phyloP scores from a whole-genome alignment of 2,329 filamentous ascomycete species.

The Bipolaris bicolor region DNA sequence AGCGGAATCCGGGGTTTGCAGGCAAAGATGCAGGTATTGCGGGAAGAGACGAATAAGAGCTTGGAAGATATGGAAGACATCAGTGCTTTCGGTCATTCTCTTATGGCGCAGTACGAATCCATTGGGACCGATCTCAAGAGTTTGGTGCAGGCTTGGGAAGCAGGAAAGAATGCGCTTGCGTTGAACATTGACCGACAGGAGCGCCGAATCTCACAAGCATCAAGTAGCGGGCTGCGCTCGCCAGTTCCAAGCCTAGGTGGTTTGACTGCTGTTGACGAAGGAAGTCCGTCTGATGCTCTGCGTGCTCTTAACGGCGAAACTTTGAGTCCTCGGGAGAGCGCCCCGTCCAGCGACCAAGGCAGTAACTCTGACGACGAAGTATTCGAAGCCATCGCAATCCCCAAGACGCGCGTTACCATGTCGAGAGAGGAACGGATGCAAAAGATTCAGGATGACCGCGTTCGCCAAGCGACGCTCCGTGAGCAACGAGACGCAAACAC shows the following conservation, averaged over 20 bases:
- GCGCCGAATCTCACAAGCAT: conserved; percentile 60
- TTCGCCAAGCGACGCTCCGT: conserved; percentile 71
- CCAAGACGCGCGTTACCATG: conserved; percentile 68
- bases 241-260: conserved; percentile 67
- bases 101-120: conserved; percentile 92
- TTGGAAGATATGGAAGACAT: conserved; percentile 73
- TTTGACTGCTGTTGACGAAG: conserved; percentile 62
- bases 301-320: conserved; percentile 78
- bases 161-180: conserved; percentile 79
- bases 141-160: conserved; percentile 58
- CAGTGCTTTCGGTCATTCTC: conserved; percentile 75
- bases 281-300: conserved; percentile 69
- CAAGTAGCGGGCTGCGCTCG: conserved; percentile 56
- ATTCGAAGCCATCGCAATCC: conserved; percentile 87
- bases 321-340: conserved; percentile 51
- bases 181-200: conserved; percentile 83
- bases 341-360: conserved; percentile 55
- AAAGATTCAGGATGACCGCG: conserved; percentile 87
- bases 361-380: conserved; percentile 72
- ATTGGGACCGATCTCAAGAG: conserved; percentile 83
- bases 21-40: conserved; percentile 89
- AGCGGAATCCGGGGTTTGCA: conserved; percentile 90
- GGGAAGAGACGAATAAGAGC: conserved; percentile 84
- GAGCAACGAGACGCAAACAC: conserved; percentile 81
- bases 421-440: conserved; percentile 85